These are phyloP conservation scores for Hericium rajendrae DNA, from an alignment of 768 basidiomycete genomes.

Conservation along the genomic window DNA sequence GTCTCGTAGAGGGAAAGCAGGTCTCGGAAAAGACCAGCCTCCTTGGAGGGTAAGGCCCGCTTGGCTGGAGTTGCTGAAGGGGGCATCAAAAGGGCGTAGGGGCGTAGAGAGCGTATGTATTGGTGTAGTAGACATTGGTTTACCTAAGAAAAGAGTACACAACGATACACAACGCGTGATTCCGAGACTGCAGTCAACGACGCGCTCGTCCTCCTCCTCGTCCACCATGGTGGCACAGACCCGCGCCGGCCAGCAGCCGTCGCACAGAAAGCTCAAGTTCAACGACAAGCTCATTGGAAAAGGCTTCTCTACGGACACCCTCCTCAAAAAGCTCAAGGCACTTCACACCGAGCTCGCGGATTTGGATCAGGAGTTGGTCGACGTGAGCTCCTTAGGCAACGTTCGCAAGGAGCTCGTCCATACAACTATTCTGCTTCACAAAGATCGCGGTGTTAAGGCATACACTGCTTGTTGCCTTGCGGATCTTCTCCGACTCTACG, in stretches of 20 bases:
- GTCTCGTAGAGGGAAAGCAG: slow-evolving; percentile 82
- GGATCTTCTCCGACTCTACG: slow-evolving; percentile 87
- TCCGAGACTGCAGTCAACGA: neutral
- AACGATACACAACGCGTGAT: slow-evolving; percentile 13
- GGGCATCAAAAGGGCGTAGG: slow-evolving; percentile 15
- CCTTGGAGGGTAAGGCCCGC: slow-evolving; percentile 68
- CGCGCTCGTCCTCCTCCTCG: neutral
- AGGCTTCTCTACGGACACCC: slow-evolving; percentile 66
- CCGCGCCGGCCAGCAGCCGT: slow-evolving; percentile 42
- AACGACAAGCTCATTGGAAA: slow-evolving; percentile 75
- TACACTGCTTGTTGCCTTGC: slow-evolving; percentile 92
- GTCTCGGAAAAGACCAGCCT: slow-evolving; percentile 78
- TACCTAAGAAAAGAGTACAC: neutral
- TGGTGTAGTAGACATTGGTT: neutral
- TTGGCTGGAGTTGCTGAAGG: slow-evolving; percentile 24
- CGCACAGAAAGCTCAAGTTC: slow-evolving; percentile 61
- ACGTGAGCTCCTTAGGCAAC: slow-evolving; percentile 56
- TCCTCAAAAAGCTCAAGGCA: slow-evolving; percentile 78
- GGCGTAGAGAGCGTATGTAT: neutral
- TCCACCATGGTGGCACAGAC: slow-evolving; percentile 66
- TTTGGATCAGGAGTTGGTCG: slow-evolving; percentile 83
- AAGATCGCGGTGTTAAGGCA: slow-evolving; percentile 93
- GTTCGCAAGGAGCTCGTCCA: slow-evolving; percentile 75
- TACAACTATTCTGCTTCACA: slow-evolving; percentile 79
- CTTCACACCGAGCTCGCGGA: slow-evolving; percentile 70